Evolutionary conservation across 768 basidiomycete genomes (phyloP).

Genomic region (Panaeolus cyanescens): DNA sequence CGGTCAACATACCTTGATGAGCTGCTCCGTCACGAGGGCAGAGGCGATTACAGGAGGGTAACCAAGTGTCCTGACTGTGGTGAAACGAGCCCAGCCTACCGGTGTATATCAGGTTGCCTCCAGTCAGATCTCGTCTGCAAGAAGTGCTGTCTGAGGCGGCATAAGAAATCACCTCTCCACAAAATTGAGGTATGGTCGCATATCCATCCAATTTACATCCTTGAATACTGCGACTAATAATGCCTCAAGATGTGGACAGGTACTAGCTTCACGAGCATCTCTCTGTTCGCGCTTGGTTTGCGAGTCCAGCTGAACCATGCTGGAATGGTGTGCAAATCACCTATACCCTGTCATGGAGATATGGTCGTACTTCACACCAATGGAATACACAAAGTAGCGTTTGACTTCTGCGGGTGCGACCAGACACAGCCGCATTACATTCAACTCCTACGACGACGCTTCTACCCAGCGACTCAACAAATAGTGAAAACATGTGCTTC

Average conservation of each 20-base stretch:
- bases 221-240: neutral
- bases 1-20: conserved; percentile 4
- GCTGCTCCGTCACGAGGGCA: neutral
- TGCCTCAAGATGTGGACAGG: conserved; percentile 1
- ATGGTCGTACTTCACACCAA: conserved; percentile 4
- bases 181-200: conserved; percentile 9
- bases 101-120: conserved; percentile 9
- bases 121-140: conserved; percentile 9
- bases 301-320: conserved; percentile 6
- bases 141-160: conserved; percentile 8
- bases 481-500: conserved; percentile 1
- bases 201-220: neutral
- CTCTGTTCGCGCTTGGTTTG: conserved; percentile 3
- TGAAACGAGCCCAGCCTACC: neutral
- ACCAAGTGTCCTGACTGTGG: neutral
- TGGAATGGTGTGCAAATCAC: neutral
- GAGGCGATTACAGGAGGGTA: neutral
- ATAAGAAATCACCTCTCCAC: conserved; percentile 8
- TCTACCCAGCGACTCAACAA: conserved; percentile 4
- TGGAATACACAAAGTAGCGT: conserved; percentile 4
- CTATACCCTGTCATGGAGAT: neutral
- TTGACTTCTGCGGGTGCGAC: conserved; percentile 6
- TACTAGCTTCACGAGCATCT: neutral
- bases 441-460: conserved; percentile 3
- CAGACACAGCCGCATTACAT: neutral